Base-by-base conservation (phyloP, 2,329 filamentous ascomycete genomes). In the Torrubiellomyces zombiae region DNA sequence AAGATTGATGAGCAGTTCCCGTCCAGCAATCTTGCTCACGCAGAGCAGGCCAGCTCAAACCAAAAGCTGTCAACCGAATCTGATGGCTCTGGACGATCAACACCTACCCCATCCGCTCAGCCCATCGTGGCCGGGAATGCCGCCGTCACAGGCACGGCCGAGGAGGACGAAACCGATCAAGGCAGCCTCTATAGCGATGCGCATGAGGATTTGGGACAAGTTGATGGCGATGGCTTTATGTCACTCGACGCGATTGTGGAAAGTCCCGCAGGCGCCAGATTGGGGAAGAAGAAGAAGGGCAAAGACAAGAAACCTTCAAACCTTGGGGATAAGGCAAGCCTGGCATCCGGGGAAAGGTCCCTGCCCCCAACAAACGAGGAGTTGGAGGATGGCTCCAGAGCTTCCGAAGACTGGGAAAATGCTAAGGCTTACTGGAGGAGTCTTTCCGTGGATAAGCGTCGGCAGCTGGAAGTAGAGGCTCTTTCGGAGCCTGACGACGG, bases 161-260 rank as follows among this genome's bases (percentile, higher is more conserved):
- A 51, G 26, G 49, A 50, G n/a, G 44, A 55, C 2, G 55, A 63
- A n/a, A 53, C 47, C 5, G 43, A 45, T 3, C 67, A 71, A 28
- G 56, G 53, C 24, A 74, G 65, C 32, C 61, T 79, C 14, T 85
- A 80, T 42, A 81, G 74, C 34, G 79, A 85, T 47, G 78, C 78
- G 1, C 75, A 75, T 27, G 79, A 85, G 47, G 75, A 82, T 31
- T 53, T 76, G 0, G 67, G 67, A 0, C 72, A 80, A 9, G 40
- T 60, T 4, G 72, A 76, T 19, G 64, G 63, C 3, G 65, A 67
- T 23, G 77, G 74, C 0, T 85, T 81, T 38, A 58, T 70, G 39
- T 83, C 76, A 4, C 56, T 85, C 6, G 64, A 83, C 45, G 78
- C 78, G 8, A 66, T 83, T 7, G 61, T 81, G 2, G 65, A 73